Evolutionary conservation across 2,329 filamentous ascomycete genomes (phyloP), one percentile per base, ranked within the genome.

Genomic region (Alternaria metachromatica): DNA sequence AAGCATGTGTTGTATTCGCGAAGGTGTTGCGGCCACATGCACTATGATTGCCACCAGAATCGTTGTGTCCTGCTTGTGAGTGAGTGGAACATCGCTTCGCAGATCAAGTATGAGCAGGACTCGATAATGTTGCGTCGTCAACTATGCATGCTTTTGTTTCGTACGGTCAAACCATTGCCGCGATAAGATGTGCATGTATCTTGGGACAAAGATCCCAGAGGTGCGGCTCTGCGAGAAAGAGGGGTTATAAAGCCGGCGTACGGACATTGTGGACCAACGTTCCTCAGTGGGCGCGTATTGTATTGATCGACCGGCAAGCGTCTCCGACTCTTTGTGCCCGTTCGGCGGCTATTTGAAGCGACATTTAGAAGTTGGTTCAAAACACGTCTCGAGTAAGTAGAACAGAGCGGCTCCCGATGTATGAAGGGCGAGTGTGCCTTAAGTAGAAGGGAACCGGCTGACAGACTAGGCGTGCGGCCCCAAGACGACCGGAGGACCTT

Each of bases 181-280:
- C 45, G 45, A 58, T 62, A 49, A 61, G 26, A 62, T 60, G 37
- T 54, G 63, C 66, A 64, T 58, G 64, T 67, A 63, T 57, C 50
- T 62, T 28, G 26, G 50, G 57, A 43, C 48, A 45, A 28, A 12
- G 44, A 48, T 21, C 30, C 50, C 7, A 49, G 41, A 30, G 41
- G 66, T 68, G 72, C 67, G 69, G 70, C 70, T 72, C 70, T 74
- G 69, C 65, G 63, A 30, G 49, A 50, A 56, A 62, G 60, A 63
- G 62, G 63, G 67, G 63, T 68, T 64, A 68, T 66, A 70, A 41
- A 68, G 68, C 66, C 55, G 41, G 51, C 53, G 62, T 55, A 62
- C 44, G 62, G 57, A 57, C 65, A 54, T 44, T 63, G 48, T 55
- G 50, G 44, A 50, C 46, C 45, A 57, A 58, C 55, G 21, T n/a